Evolutionary conservation across 2,329 filamentous ascomycete genomes (phyloP).

Genomic region (Trichoderma gracile): DNA sequence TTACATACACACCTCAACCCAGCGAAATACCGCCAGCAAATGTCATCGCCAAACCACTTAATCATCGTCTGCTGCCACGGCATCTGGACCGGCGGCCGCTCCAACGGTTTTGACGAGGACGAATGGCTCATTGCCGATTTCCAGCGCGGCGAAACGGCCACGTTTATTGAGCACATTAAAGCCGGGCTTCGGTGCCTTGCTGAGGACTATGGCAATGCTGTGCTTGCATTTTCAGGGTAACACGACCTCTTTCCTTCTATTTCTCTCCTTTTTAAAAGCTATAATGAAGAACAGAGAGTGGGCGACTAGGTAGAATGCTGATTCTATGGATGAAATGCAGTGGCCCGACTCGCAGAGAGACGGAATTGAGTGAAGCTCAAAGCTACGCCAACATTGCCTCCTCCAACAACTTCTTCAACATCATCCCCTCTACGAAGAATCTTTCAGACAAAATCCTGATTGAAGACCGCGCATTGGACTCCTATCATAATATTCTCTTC

Average conservation of each 20-base stretch:
- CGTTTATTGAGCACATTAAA: slow-evolving; percentile 75
- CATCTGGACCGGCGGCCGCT: slow-evolving; percentile 66
- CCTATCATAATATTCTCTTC: slow-evolving; percentile 81
- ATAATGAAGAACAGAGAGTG: not conserved
- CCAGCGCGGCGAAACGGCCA: slow-evolving; percentile 74
- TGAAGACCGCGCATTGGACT: slow-evolving; percentile 78
- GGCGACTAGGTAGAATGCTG: too few relatives aligned
- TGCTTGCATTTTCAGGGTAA: slow-evolving; percentile 74
- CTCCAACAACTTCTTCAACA: slow-evolving; percentile 49
- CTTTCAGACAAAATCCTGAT: slow-evolving; percentile 46
- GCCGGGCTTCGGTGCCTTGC: slow-evolving; percentile 59
- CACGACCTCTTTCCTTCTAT: slow-evolving; percentile 10
- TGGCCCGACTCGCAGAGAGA: slow-evolving; percentile 62
- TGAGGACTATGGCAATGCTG: slow-evolving; percentile 43
- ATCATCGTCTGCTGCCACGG: slow-evolving; percentile 84
- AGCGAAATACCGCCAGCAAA: not conserved
- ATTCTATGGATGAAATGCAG: slow-evolving; percentile 40
- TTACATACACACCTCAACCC: too few relatives aligned
- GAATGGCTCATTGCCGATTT: slow-evolving; percentile 77
- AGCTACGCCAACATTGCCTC: slow-evolving; percentile 60
- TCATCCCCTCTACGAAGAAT: slow-evolving; percentile 29
- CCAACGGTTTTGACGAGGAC: slow-evolving; percentile 53
- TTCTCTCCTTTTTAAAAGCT: not conserved
- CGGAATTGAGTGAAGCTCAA: slow-evolving; percentile 58
- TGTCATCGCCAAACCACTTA: slow-evolving; percentile 51